Evolutionary conservation across 768 basidiomycete genomes (phyloP), one percentile per base, ranked within the genome.

Genomic region (Austroboletus festivus): DNA sequence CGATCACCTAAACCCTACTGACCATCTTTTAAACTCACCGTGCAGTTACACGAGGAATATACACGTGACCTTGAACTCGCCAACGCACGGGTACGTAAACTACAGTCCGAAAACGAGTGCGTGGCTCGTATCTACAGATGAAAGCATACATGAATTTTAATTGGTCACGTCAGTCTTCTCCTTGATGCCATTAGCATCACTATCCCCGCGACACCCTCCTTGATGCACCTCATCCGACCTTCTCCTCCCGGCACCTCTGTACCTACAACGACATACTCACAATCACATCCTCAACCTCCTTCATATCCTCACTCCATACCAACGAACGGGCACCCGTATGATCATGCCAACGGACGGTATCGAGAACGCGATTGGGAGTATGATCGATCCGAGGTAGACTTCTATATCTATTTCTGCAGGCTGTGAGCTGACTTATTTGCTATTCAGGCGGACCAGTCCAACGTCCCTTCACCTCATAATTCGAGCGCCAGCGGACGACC

Each of bases 71-170:
- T 68, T 0, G 61, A 58, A 3, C 47, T 52, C 19, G 66, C 68
- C 23, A 66, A 62, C 21, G 22, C 43, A 26, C 57, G 66, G 23
- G 46, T 68, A 19, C 64, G 51, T 22, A 68, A 57, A 46, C 55
- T 68, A 6, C 63, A 68, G 33, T 56, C 63, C 1, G 66, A 68
- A 42, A 69, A 68, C 44, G 62, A 68, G 68, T 68, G 38, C 4
- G 68, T 53, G 13, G n/a, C n/a, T n/a, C n/a, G n/a, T n/a, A n/a
- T n/a, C n/a, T n/a, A n/a, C n/a, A n/a, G n/a, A n/a, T n/a, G n/a
- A n/a, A n/a, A n/a, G n/a, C n/a, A n/a, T n/a, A n/a, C n/a, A n/a
- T n/a, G n/a, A n/a, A n/a, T n/a, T n/a, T n/a, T n/a, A n/a, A n/a
- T 21, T 43, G 31, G 12, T 24, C 42, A 15, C 34, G 11, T 50